Conservation (phyloP, 2,329 filamentous ascomycete species). For the Epichloe amarillans region DNA sequence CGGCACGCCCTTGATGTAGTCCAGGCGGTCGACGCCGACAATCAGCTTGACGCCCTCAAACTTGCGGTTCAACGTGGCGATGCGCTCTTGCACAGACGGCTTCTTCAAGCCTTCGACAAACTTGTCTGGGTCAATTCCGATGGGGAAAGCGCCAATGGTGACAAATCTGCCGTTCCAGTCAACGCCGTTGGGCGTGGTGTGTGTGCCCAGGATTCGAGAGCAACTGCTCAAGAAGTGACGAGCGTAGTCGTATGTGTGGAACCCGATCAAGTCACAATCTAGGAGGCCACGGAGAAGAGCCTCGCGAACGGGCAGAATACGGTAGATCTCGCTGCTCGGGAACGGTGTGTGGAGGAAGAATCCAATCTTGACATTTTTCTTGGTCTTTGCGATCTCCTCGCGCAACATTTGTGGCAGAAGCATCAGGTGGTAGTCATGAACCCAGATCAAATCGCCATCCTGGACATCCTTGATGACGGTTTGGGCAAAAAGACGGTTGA, state of each 20-base stretch:
- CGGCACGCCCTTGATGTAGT: constrained; percentile 98
- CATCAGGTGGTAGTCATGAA: constrained; percentile 98
- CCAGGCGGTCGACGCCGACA: constrained; percentile 88
- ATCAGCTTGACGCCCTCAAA: constrained; percentile 95
- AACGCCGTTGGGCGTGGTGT: constrained; percentile 84
- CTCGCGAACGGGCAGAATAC: constrained; percentile 85
- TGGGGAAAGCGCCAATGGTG: constrained; percentile 89
- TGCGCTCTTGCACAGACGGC: constrained; percentile 75
- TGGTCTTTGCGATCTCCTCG: constrained; percentile 66
- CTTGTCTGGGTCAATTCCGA: constrained; percentile 95
- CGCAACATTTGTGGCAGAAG: constrained; percentile 90
- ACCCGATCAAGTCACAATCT: constrained; percentile 89
- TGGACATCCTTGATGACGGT: constrained; percentile 75
- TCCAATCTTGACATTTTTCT: constrained; percentile 91
- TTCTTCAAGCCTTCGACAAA: constrained; percentile 82
- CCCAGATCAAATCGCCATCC: constrained; percentile 92
- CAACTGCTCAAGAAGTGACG: constrained; percentile 94
- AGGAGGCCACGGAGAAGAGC: constrained; percentile 77
- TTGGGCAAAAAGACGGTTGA: constrained; percentile 85
- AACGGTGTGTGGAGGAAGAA: constrained; percentile 98
- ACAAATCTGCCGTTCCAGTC: constrained; percentile 82
- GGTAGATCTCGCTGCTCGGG: constrained; percentile 91
- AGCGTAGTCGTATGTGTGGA: constrained; percentile 99
- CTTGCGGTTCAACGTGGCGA: constrained; percentile 71
- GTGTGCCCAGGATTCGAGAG: constrained; percentile 70